Percentiles rank a stretch among this genome's conserved stretches.
Conservation (phyloP, 2,329 filamentous ascomycete genomes). For the Colletotrichum trifolii region DNA sequence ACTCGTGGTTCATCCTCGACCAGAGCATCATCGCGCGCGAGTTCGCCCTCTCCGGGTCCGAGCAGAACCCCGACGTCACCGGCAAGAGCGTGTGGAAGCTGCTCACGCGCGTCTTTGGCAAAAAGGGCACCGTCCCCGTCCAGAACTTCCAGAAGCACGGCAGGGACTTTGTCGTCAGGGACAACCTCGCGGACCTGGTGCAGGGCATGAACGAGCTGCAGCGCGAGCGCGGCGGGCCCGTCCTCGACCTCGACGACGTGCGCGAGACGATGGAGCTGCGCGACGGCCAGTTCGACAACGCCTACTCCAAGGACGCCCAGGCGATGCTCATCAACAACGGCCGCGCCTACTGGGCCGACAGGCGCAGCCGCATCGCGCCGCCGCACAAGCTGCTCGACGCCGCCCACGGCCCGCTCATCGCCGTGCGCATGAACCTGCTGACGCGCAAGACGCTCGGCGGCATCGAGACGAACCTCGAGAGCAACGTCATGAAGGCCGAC, state of each 20-base stretch:
- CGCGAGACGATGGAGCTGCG: slow-evolving; percentile 61
- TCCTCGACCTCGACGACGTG: slow-evolving; percentile 57
- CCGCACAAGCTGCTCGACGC: slow-evolving; percentile 66
- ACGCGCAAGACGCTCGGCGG: slow-evolving; percentile 71
- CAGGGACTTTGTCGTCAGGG: slow-evolving; percentile 68
- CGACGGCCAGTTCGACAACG: slow-evolving; percentile 66
- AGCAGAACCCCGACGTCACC: slow-evolving; percentile 72
- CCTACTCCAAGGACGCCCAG: slow-evolving; percentile 70
- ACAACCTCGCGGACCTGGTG: slow-evolving; percentile 66
- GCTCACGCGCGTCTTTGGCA: slow-evolving; percentile 61
- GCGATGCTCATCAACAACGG: slow-evolving; percentile 70
- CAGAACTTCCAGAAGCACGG: slow-evolving; percentile 70
- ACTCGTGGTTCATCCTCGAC: slow-evolving; percentile 72
- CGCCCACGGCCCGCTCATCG: slow-evolving; percentile 68
- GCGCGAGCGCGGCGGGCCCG: slow-evolving; percentile 55
- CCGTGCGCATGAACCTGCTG: slow-evolving; percentile 69
- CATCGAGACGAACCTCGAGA: slow-evolving; percentile 68
- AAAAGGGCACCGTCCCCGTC: slow-evolving; percentile 64
- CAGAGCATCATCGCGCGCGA: slow-evolving; percentile 69
- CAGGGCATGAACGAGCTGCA: slow-evolving; percentile 69
- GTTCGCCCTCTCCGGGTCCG: slow-evolving; percentile 71
- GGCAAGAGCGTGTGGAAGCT: slow-evolving; percentile 66
- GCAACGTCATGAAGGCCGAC: slow-evolving; percentile 63
- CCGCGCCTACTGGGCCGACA: slow-evolving; percentile 66
- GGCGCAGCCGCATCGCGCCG: slow-evolving; percentile 59